Evolutionary conservation across 2,329 filamentous ascomycete species (phyloP), one percentile per base, ranked within the genome.

Genomic region (Talaromyces pinophilus): DNA sequence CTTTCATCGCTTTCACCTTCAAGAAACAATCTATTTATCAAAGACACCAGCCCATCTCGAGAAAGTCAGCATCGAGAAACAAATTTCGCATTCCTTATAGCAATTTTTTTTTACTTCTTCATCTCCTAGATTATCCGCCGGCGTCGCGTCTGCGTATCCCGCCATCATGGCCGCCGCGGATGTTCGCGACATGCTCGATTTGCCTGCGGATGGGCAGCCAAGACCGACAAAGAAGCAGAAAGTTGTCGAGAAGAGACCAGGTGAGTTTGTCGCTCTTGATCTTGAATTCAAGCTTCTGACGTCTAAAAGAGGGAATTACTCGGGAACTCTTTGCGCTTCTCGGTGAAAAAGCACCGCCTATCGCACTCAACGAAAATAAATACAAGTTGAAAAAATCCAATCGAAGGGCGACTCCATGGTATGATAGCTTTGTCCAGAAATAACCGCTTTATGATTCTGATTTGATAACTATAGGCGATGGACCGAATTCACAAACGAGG

Each of bases 101-200:
- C n/a, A 4, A 13, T 25, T 19, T 6, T 19, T 19, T 6, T 19
- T 11, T 22, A 7, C 11, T 2, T 30, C 19, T 46, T 1, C 3
- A 8, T 42, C 35, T 17, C 35, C 25, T 50, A 52, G 2, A 19
- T 17, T n/a, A 7, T 28, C n/a, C 59, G 61, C 11, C 35, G 44
- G 54, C 48, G 42, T 17, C 52, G 30, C 59, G 67, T 59, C 57
- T 46, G 62, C 63, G 70, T 67, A 66, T 71, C 66, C 70, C 70
- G 38, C 50, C 73, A 83, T 73, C 70, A 92, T 92, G 89, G 85
- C 89, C 68, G 90, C 90, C 69, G 86, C 88, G 77, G 92, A 96
- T 84, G 87, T 96, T 72, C 92, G 91, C 81, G 92, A 96, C 78
- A 92, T 96, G 76, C 88, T 96, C 75, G 92, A 93, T 78, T 84